These are phyloP conservation scores for Clonostachys chloroleuca DNA, from an alignment of 2,329 filamentous ascomycete species.

Conservation along the genomic window DNA sequence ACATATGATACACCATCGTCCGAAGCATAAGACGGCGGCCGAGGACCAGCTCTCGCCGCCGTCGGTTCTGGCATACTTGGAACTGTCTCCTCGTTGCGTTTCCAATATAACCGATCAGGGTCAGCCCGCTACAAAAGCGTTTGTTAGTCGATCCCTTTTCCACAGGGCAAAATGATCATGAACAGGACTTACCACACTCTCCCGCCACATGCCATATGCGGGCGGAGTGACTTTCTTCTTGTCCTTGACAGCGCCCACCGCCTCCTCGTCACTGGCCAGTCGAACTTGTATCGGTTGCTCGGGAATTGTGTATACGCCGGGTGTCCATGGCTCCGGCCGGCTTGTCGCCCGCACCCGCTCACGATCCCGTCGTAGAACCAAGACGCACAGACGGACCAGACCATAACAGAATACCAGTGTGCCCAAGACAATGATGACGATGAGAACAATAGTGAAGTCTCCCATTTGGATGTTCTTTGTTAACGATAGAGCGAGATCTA, in stretches of 20 bases:
- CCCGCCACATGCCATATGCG: slow-evolving; percentile 81
- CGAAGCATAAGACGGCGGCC: slow-evolving; percentile 73
- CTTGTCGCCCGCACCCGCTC: slow-evolving; percentile 10
- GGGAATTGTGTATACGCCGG: slow-evolving; percentile 66
- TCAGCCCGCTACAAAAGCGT: slow-evolving; percentile 57
- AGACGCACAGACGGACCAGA: slow-evolving; percentile 68
- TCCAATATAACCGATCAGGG: slow-evolving; percentile 78
- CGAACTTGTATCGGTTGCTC: slow-evolving; percentile 72
- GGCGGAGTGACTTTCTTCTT: slow-evolving; percentile 63
- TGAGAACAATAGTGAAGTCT: slow-evolving; percentile 76
- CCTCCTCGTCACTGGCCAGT: slow-evolving; percentile 70
- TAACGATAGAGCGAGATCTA: slow-evolving; percentile 71
- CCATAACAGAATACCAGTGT: slow-evolving; percentile 80
- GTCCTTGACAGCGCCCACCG: slow-evolving; percentile 49
- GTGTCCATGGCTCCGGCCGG: slow-evolving; percentile 40
- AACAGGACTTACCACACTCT: slow-evolving; percentile 64
- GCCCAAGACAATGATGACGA: slow-evolving; percentile 70
- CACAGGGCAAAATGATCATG: neutral
- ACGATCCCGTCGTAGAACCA: slow-evolving; percentile 47
- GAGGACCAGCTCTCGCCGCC: slow-evolving; percentile 19
- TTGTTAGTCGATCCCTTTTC: neutral
- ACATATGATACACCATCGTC: slow-evolving; percentile 74
- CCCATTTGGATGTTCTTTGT: slow-evolving; percentile 58
- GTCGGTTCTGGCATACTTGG: slow-evolving; percentile 7
- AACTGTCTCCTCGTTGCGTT: slow-evolving; percentile 47